phyloP scores from a whole-genome alignment of 495 filamentous ascomycete genomes.

The Sphaerosporella brunnea region DNA sequence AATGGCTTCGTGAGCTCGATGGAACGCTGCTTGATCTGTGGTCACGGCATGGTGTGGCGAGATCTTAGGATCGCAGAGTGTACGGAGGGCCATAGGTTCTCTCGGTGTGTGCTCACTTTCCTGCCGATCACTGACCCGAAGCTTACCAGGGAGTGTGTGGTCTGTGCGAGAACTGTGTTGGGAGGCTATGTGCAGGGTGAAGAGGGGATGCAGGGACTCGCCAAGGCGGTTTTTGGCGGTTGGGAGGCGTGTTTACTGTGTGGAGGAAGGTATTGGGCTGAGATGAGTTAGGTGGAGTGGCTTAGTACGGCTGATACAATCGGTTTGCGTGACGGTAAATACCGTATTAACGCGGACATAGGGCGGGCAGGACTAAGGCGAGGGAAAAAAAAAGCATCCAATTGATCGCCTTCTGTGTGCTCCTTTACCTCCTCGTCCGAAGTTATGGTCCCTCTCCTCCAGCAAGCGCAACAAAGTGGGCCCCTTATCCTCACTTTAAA shows the following conservation, averaged over 20 bases:
- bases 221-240: constrained; percentile 14
- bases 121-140: constrained; percentile 23
- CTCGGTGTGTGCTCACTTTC: constrained; percentile 23
- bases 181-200: constrained; percentile 4
- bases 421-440: too few species aligned
- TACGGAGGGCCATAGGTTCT: constrained; percentile 21
- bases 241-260: constrained; percentile 26
- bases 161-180: constrained; percentile 23
- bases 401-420: too few species aligned
- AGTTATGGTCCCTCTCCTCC: too few species aligned
- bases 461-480: too few species aligned
- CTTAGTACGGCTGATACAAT: too few species aligned
- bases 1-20: constrained; percentile 21
- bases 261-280: constrained; percentile 25
- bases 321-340: too few species aligned
- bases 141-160: constrained; percentile 21
- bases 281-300: constrained; percentile 4
- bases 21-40: constrained; percentile 21
- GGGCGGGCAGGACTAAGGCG: too few species aligned
- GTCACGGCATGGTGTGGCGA: constrained; percentile 20
- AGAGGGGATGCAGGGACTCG: constrained; percentile 17
- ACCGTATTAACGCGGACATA: too few species aligned
- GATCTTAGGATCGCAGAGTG: constrained; percentile 25
- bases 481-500: too few species aligned
- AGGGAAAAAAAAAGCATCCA: too few species aligned